These are phyloP conservation scores for Solanum virginianum DNA, from an alignment of 257 asterid species.

Conservation along the genomic window DNA sequence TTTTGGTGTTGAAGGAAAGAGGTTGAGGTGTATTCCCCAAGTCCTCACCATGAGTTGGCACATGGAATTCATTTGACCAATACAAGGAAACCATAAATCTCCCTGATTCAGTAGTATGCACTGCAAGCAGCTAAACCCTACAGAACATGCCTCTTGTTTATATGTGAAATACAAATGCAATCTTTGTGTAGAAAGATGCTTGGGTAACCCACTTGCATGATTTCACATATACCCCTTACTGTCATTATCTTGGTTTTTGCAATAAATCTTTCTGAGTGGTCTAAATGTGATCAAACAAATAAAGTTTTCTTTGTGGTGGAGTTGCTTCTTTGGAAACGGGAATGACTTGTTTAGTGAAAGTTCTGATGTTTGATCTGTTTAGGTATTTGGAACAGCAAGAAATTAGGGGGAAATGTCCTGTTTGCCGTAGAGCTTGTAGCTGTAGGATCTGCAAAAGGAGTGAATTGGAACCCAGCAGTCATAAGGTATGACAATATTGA, in stretches of 20 bases:
- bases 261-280: background rate
- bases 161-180: background rate
- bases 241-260: background rate
- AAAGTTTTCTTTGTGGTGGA: background rate
- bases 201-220: background rate
- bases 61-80: background rate
- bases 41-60: background rate
- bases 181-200: background rate
- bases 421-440: conserved; percentile 60
- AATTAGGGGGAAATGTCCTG: conserved; percentile 64
- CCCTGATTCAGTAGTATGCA: background rate
- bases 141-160: background rate
- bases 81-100: background rate
- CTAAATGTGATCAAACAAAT: background rate
- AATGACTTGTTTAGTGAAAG: background rate
- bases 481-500: conserved; percentile 45
- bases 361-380: conserved; percentile 6
- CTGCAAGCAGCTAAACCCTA: background rate
- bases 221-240: background rate
- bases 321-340: background rate
- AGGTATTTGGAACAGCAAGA: conserved; percentile 70
- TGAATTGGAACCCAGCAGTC: conserved; percentile 21
- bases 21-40: background rate
- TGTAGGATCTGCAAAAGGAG: conserved; percentile 59
- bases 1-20: background rate